A percentile compares a stretch with the other conserved stretches of the same genome.
phyloP scores from a whole-genome alignment of 768 basidiomycete species.

The Termitomyces sp. region DNA sequence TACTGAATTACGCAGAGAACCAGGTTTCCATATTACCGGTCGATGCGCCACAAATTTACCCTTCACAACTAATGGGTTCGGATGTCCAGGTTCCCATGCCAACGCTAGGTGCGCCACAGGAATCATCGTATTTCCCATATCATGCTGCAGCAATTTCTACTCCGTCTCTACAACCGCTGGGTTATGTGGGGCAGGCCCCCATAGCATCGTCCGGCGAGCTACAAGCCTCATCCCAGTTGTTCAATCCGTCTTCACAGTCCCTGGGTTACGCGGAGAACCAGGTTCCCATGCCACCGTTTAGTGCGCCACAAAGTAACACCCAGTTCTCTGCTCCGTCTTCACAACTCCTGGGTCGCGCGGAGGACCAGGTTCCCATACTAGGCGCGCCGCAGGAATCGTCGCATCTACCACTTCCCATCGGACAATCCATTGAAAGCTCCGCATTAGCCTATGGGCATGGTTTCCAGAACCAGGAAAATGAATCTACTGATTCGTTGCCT shows the following conservation, averaged over 20 bases:
- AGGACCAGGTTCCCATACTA: neutral
- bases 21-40: neutral
- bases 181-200: neutral
- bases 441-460: too few species aligned
- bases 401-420: neutral
- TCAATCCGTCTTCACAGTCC: neutral
- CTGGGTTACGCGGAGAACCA: neutral
- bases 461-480: too few species aligned
- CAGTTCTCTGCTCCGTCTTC: neutral
- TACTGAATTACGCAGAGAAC: neutral
- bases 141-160: neutral
- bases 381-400: neutral
- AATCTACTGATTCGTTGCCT: neutral
- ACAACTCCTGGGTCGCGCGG: too few species aligned
- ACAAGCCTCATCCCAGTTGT: neutral
- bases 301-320: neutral
- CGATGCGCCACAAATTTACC: neutral
- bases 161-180: neutral
- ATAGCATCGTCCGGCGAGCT: neutral
- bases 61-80: neutral
- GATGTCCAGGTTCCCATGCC: neutral
- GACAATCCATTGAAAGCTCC: neutral
- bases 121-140: neutral
- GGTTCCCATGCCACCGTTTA: neutral
- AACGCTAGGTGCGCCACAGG: neutral